Conservation (phyloP, 2,329 filamentous ascomycete species). For the Colletotrichum sp. region DNA sequence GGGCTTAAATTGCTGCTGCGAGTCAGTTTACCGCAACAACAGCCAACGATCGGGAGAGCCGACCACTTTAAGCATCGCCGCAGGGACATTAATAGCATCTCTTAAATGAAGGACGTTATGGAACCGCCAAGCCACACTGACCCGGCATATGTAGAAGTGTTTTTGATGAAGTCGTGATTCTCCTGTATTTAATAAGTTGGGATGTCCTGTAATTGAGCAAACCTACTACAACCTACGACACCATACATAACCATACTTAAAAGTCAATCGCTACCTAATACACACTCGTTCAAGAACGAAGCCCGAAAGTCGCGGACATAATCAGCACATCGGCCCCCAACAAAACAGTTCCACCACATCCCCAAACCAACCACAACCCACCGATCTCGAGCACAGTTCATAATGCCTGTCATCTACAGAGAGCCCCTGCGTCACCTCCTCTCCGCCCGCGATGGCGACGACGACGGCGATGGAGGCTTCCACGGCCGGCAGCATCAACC, state of each 20-base stretch:
- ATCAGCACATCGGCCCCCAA: background rate
- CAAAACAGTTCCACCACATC: background rate
- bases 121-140: background rate
- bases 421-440: background rate
- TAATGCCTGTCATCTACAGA: background rate
- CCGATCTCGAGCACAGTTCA: background rate
- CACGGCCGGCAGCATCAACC: constrained; percentile 33
- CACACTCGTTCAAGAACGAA: background rate
- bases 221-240: background rate
- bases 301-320: background rate
- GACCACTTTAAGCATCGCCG: background rate
- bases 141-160: background rate
- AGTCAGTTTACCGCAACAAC: background rate
- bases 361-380: background rate
- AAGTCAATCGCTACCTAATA: background rate
- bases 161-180: background rate
- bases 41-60: background rate
- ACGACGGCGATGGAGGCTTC: constrained; percentile 16
- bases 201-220: background rate
- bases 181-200: background rate
- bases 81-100: background rate
- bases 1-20: background rate
- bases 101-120: background rate
- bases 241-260: background rate
- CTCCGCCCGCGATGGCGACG: background rate